phyloP scores from a whole-genome alignment of 169 alveolate species.

The Eimeria acervulina region DNA sequence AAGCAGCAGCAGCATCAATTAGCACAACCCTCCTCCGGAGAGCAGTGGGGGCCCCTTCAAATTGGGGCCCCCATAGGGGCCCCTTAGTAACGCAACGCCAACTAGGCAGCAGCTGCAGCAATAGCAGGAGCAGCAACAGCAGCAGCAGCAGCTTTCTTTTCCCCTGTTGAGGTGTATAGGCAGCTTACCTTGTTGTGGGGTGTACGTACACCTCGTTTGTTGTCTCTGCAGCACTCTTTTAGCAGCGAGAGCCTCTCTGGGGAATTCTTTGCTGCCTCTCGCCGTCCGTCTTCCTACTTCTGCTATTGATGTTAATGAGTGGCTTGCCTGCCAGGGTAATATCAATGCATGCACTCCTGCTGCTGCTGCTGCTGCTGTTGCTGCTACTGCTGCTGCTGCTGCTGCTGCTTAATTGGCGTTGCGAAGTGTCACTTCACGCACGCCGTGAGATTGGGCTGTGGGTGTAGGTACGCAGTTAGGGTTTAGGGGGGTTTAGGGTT shows the following conservation, averaged over 20 bases:
- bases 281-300: constrained; percentile 79
- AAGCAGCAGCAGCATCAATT: neutral
- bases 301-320: constrained; percentile 49
- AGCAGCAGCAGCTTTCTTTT: neutral
- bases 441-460: neutral
- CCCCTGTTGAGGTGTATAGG: neutral
- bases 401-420: constrained; percentile 34
- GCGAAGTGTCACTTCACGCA: neutral
- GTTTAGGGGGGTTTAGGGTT: constrained; percentile 43
- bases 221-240: constrained; percentile 39
- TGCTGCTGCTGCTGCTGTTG: constrained; percentile 26
- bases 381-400: constrained; percentile 19
- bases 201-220: constrained; percentile 15
- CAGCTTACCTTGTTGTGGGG: neutral
- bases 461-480: neutral
- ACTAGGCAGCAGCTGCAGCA: too few relatives aligned
- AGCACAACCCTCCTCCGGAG: too few relatives aligned
- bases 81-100: too few relatives aligned
- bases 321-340: constrained; percentile 67
- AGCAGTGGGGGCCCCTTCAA: too few relatives aligned
- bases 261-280: constrained; percentile 64
- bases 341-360: neutral
- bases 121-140: neutral
- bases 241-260: constrained; percentile 56
- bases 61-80: too few relatives aligned